Base-by-base conservation (phyloP, 805 yeast genomes). In the Candida suzukii region DNA sequence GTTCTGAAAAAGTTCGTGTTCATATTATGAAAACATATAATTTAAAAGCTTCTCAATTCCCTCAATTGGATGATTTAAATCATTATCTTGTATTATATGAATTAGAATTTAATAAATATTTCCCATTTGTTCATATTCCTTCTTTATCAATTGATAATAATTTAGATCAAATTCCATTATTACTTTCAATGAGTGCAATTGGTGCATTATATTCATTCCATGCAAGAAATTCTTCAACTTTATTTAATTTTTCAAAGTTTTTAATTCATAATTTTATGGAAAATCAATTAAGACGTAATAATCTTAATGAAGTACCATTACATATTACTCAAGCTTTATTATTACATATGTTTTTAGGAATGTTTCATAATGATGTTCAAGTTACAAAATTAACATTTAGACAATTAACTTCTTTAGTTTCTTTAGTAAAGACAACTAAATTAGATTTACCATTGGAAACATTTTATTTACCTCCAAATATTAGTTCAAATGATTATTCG, bases 171-270 rank as follows among this genome's bases (percentile, higher is more conserved):
- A 67, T 73, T 40, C 90, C 95, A 2, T 68, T 90, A 36, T 57
- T 87, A 6, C 65, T 88, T 41, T 78, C 95, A 2, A 83, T 88
- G 75, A 83, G 93, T 1, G 82, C 95, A 14, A 76, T 90, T 43
- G 98, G 98, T 34, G 95, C 96, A 0, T 68, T 90, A 19, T 87
- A 85, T 53, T 78, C 87, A 0, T 87, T 83, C 62, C 88, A 84
- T 53, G 83, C 88, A 26, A 64, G 80, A 29, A 85, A 85, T 54
- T 85, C 96, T 0, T 70, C 82, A 51, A 66, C 83, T 10, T 61
- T 84, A 43, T 83, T 81, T 58, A 81, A 81, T 53, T 71, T 84
- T 44, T 72, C 86, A 16, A 74, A 84, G 53, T 74, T 67, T 41
- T 76, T 81, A 47, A 76, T 83, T 42, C 87, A 83, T 54, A 74